Conservation (phyloP, 495 filamentous ascomycete genomes). For the Podospora bellae-mahoneyi region DNA sequence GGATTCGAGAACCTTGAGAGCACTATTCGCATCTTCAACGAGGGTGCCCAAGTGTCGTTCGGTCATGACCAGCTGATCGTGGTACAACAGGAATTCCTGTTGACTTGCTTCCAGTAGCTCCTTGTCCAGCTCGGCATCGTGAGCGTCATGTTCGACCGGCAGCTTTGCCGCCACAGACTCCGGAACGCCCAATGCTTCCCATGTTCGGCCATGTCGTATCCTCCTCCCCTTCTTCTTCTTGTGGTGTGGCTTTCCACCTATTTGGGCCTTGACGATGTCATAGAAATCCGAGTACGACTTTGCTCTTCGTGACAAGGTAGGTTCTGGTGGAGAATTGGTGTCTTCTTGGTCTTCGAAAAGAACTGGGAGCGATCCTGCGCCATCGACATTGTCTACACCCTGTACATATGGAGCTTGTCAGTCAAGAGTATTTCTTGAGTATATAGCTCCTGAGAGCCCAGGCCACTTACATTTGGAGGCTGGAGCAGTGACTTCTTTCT, state of each 20-base stretch:
- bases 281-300: slow-evolving; percentile 77
- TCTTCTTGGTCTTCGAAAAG: slow-evolving; percentile 50
- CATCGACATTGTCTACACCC: slow-evolving; percentile 38
- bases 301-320: slow-evolving; percentile 60
- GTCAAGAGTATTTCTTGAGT: background rate
- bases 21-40: slow-evolving; percentile 66
- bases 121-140: slow-evolving; percentile 58
- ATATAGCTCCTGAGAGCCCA: background rate
- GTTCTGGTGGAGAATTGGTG: slow-evolving; percentile 55
- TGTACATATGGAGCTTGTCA: slow-evolving; percentile 28
- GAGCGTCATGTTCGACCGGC: slow-evolving; percentile 55
- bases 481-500: slow-evolving; percentile 64
- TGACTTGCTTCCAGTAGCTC: slow-evolving; percentile 75
- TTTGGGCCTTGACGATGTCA: slow-evolving; percentile 55
- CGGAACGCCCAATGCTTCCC: slow-evolving; percentile 43
- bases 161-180: slow-evolving; percentile 58
- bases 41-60: slow-evolving; percentile 77
- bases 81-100: slow-evolving; percentile 78
- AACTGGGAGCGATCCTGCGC: slow-evolving; percentile 41
- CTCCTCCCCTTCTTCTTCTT: slow-evolving; percentile 39
- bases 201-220: slow-evolving; percentile 34
- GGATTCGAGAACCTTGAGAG: slow-evolving; percentile 67
- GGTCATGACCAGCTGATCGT: slow-evolving; percentile 73
- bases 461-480: slow-evolving; percentile 58
- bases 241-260: slow-evolving; percentile 43